Base-by-base conservation (phyloP, 176 grass and related monocot species). In the Urochloa ruziziensis region DNA sequence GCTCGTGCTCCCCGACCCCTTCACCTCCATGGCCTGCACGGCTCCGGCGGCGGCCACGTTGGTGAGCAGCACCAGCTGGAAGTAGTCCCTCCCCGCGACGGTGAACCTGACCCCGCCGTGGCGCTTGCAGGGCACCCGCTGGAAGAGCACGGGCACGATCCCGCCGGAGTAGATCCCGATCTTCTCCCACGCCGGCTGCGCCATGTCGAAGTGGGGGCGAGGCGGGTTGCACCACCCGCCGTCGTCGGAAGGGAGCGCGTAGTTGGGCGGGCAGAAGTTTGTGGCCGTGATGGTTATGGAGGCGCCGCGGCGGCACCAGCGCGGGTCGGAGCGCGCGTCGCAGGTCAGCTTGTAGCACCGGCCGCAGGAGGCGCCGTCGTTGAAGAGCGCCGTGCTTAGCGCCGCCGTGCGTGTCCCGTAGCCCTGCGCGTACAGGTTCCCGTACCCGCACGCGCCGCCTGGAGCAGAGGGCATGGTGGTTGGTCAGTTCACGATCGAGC, bases 161-260 rank as follows among this genome's bases (percentile, higher is more conserved):
- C 86, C 86, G 43, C 81, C 86, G 3, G 42, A 5, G 49, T 81
- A 81, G 0, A 83, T 23, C 3, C 80, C 86, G 42, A 88, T 88
- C 52, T 64, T 88, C 75, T 95, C 88, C 88, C 88, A 95, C 5
- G 93, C 85, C 1, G 93, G 93, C 85, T 95, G 90, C 6, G 90
- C 78, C 94, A 97, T 94, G 77, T 95, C 90, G 33, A 95, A 95
- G 84, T 95, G 74, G 18, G 15, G 63, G 5, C 64, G 80, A 8
- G 86, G 86, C 40, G 80, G 54, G 66, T 88, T 76, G 74, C 86
- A 88, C 86, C 86, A 88, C 18, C 79, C 86, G n/a, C 73, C 86
- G 56, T 13, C 34, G 70, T 82, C 3, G 1, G 43, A 32, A 1
- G 43, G 2, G 0, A 39, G 64, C 75, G 57, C 59, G 49, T 75